Percentiles rank a stretch among this genome's conserved stretches.
These are phyloP conservation scores for Phytophthora podocarpi DNA, from an alignment of 352 stramenopile genomes.

Conservation along the genomic window DNA sequence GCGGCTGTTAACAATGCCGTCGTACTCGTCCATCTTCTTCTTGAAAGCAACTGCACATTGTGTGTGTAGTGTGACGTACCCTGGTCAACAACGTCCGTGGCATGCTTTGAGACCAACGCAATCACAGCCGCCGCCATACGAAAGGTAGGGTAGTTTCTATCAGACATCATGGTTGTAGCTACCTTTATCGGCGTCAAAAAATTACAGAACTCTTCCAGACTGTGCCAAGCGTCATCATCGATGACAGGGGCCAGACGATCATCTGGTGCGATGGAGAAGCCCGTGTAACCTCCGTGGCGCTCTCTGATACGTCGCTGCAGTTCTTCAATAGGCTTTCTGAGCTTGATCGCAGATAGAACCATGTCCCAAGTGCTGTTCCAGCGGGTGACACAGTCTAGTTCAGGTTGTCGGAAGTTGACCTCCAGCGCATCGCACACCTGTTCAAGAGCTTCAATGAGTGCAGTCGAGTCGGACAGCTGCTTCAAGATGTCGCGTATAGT, in stretches of 20 bases:
- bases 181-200: constrained; percentile 19
- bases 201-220: too few relatives aligned
- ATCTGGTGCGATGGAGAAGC: constrained; percentile 2
- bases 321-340: constrained; percentile 2
- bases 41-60: constrained; percentile 7
- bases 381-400: constrained; percentile 1
- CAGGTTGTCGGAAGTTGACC: neutral
- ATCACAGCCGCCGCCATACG: too few relatives aligned
- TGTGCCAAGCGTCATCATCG: too few relatives aligned
- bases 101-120: neutral
- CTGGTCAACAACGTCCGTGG: neutral
- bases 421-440: constrained; percentile 1
- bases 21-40: constrained; percentile 9
- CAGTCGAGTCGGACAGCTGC: constrained; percentile 7
- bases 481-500: constrained; percentile 5
- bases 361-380: constrained; percentile 21
- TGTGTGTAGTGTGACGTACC: neutral
- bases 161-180: constrained; percentile 13
- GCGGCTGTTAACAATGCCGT: neutral
- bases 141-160: constrained; percentile 11
- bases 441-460: neutral
- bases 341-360: neutral
- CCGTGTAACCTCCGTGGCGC: constrained; percentile 8
- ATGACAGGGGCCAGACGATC: neutral
- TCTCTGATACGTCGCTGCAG: constrained; percentile 5